Conservation (phyloP, 1,284 basidiomycete species). For the Austroboletus niveus region DNA sequence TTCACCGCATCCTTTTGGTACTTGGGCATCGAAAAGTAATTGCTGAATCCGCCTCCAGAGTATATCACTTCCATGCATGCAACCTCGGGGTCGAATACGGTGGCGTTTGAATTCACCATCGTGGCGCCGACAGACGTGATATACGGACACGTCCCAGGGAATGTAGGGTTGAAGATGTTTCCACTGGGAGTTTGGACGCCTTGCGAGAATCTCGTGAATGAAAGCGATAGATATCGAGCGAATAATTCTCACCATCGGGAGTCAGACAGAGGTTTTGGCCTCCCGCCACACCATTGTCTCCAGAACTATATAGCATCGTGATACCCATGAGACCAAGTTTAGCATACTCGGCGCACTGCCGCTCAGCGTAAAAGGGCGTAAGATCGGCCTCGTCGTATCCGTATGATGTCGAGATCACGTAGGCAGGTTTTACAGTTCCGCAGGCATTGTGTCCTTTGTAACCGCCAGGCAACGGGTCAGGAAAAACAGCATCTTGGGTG, state of each 20-base stretch:
- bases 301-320: conserved; percentile 50
- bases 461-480: conserved; percentile 46
- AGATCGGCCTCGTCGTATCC: conserved; percentile 45
- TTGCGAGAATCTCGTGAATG: not conserved
- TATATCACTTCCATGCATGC: conserved; percentile 32
- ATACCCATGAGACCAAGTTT: conserved; percentile 47
- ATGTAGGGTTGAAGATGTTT: conserved; percentile 48
- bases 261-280: conserved; percentile 39
- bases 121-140: conserved; percentile 49
- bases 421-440: conserved; percentile 46
- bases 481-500: conserved; percentile 47
- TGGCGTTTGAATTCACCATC: conserved; percentile 36
- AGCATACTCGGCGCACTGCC: conserved; percentile 58
- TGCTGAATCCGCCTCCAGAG: conserved; percentile 46
- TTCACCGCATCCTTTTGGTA: conserved; percentile 36
- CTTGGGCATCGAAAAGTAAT: conserved; percentile 36
- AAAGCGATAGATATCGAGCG: not conserved
- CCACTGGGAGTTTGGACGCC: conserved; percentile 13
- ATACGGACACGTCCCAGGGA: conserved; percentile 44
- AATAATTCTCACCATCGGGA: conserved; percentile 30
- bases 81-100: conserved; percentile 29
- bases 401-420: conserved; percentile 57
- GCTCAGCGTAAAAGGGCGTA: conserved; percentile 42
- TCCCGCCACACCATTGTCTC: conserved; percentile 51
- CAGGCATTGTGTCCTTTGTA: conserved; percentile 44